phyloP scores from a whole-genome alignment of 2,329 filamentous ascomycete genomes.

The Spiromastix sp. region DNA sequence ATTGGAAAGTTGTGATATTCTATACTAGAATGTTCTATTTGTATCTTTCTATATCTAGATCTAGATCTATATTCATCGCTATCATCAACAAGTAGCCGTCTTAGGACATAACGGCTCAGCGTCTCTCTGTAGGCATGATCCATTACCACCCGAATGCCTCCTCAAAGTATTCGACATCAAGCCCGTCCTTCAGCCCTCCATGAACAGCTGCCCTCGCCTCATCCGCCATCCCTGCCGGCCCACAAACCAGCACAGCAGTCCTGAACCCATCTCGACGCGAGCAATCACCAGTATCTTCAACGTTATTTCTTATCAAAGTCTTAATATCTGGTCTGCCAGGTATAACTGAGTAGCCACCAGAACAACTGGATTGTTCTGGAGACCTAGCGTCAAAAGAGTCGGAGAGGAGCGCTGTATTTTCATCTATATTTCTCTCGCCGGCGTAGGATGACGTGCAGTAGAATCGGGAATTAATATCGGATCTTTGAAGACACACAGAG shows the following conservation, averaged over 20 bases:
- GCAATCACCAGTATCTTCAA: constrained; percentile 12
- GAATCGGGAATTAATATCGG: constrained; percentile 6
- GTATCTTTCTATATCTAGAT: no score
- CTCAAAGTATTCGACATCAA: constrained; percentile 34
- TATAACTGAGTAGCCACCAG: constrained; percentile 8
- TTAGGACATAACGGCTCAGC: no score
- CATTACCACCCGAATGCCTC: constrained; percentile 33
- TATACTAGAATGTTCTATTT: no score
- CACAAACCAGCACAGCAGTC: constrained; percentile 30
- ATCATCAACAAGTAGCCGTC: no score
- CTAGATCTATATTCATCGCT: no score
- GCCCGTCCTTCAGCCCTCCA: constrained; percentile 18
- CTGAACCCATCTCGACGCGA: constrained; percentile 10
- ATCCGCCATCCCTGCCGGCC: constrained; percentile 34
- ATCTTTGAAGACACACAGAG: not conserved
- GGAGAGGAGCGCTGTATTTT: constrained; percentile 7
- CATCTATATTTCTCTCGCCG: not conserved
- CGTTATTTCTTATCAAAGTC: constrained; percentile 15
- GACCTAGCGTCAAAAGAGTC: not conserved
- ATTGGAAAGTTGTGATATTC: no score
- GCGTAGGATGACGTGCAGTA: constrained; percentile 5
- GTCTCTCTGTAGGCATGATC: no score
- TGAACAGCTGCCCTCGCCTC: constrained; percentile 29
- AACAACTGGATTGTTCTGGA: not conserved
- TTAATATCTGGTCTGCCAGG: constrained; percentile 24